phyloP scores from a whole-genome alignment of 164 flowering plant species.

The Vitis riparia region DNA sequence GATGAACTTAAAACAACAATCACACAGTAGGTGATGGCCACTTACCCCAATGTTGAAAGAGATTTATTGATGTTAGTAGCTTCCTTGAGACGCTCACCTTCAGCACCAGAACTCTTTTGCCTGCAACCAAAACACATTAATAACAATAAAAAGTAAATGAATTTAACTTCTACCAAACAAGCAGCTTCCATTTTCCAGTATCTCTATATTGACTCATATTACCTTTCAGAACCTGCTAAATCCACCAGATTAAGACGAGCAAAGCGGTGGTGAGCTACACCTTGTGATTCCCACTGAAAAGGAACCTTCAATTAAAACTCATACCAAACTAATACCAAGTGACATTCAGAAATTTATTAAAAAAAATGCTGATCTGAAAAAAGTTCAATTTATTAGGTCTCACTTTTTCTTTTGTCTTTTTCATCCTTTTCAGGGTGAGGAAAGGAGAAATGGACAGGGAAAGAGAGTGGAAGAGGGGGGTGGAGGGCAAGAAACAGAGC shows the following conservation, averaged over 20 bases:
- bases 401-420: too few species aligned
- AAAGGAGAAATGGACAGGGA: too few species aligned
- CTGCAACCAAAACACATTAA: slow-evolving; percentile 28
- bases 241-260: slow-evolving; percentile 97
- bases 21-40: neutral
- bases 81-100: slow-evolving; percentile 98
- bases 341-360: neutral
- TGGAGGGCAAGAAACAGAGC: too few species aligned
- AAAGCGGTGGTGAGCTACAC: slow-evolving; percentile 91
- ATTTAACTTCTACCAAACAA: too few species aligned
- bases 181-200: too few species aligned
- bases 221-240: slow-evolving; percentile 99
- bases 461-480: too few species aligned
- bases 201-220: neutral
- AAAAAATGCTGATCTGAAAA: too few species aligned
- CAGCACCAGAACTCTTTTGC: slow-evolving; percentile 99
- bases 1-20: neutral
- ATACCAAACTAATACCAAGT: neutral
- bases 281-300: slow-evolving; percentile 92
- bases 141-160: neutral
- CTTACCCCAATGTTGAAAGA: slow-evolving; percentile 95
- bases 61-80: slow-evolving; percentile 99
- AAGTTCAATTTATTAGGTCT: too few species aligned
- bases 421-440: too few species aligned
- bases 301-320: slow-evolving; percentile 1